Evolutionary conservation across 2,329 filamentous ascomycete genomes (phyloP).

Genomic region (Trichoderma semiorbis): DNA sequence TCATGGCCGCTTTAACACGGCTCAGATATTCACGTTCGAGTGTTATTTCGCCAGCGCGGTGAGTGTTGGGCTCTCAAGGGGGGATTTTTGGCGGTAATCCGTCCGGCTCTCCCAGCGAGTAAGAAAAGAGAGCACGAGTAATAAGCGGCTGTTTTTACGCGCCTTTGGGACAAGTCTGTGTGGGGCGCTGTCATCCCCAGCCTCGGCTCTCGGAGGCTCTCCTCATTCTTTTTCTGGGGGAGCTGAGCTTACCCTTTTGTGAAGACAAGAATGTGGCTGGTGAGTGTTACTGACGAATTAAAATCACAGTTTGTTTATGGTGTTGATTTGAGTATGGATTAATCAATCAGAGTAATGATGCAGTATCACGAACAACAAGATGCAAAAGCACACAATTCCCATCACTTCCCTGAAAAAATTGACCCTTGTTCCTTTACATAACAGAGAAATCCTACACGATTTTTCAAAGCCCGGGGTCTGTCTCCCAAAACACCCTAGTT

Average conservation of each 20-base stretch:
- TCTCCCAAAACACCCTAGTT: not conserved
- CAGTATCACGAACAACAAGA: not conserved
- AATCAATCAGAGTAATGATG: not conserved
- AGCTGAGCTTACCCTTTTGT: not conserved
- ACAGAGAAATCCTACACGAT: not conserved
- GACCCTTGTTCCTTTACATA: not conserved
- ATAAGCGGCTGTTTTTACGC: not conserved
- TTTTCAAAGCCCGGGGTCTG: not conserved
- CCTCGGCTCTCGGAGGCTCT: constrained; percentile 1
- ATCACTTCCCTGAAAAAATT: not conserved
- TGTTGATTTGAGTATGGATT: not conserved
- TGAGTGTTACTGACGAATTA: not conserved
- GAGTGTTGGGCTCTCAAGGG: not conserved
- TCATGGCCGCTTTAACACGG: not conserved
- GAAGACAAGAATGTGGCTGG: not conserved
- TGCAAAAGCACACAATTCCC: not conserved
- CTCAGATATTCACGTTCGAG: not conserved
- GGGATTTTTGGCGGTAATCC: not conserved
- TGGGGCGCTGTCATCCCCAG: not conserved
- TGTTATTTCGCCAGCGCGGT: not conserved
- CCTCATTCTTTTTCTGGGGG: not conserved
- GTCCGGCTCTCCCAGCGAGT: not conserved
- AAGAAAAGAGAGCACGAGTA: not conserved
- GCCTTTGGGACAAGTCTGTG: not conserved
- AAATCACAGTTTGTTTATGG: not conserved